Evolutionary conservation across 495 filamentous ascomycete genomes (phyloP).

Genomic region (Talaromyces thailandensis): DNA sequence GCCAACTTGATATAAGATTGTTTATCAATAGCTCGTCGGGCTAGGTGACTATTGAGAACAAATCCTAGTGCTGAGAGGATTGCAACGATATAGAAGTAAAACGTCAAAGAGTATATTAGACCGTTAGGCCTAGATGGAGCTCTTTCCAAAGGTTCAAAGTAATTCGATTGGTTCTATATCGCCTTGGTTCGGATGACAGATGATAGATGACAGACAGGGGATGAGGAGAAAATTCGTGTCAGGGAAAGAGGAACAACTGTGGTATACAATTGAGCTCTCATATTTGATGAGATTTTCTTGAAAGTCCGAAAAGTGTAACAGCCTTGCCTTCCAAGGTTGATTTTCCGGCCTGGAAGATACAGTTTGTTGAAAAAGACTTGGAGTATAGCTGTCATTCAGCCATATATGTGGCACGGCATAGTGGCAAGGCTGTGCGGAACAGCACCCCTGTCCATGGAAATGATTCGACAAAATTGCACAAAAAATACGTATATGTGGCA

Average conservation of each 20-base stretch:
- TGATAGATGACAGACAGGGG: neutral
- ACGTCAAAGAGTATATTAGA: no score
- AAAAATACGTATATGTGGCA: neutral
- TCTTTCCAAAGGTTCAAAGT: neutral
- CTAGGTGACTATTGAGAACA: no score
- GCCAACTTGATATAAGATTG: no score
- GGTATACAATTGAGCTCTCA: neutral
- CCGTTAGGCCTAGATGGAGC: no score
- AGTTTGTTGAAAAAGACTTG: no score
- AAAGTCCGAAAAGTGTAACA: neutral
- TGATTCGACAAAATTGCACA: neutral
- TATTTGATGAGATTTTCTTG: neutral
- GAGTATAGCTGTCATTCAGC: neutral
- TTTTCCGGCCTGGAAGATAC: neutral
- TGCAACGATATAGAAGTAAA: neutral
- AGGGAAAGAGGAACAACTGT: neutral
- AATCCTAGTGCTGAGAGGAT: no score
- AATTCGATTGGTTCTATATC: neutral
- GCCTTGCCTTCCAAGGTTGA: neutral
- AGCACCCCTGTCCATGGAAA: neutral
- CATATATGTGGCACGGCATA: neutral
- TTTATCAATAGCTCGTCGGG: neutral
- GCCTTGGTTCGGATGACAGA: neutral
- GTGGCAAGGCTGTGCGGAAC: neutral
- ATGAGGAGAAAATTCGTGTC: neutral